These are phyloP conservation scores for Chaetomium sp. DNA, from an alignment of 2,329 filamentous ascomycete species.

Conservation along the genomic window DNA sequence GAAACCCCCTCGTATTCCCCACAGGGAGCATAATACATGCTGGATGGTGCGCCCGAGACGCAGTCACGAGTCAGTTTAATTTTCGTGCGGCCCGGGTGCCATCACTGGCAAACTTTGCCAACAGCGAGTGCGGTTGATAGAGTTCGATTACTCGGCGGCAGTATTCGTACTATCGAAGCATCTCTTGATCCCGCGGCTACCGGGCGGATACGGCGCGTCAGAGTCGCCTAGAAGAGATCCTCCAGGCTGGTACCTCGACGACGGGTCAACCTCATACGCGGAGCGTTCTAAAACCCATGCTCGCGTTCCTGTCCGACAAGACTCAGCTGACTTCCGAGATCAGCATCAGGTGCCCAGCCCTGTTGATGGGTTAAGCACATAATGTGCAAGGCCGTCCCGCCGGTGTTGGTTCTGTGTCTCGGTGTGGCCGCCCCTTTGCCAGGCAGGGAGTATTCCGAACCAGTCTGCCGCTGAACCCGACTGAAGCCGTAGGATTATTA, in stretches of 20 bases:
- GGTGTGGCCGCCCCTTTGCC: constrained; percentile 34
- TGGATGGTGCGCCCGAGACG: constrained; percentile 36
- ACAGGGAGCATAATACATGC: constrained; percentile 29
- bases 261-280: constrained; percentile 34
- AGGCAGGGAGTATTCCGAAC: constrained; percentile 35
- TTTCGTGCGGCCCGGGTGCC: constrained; percentile 36
- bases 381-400: constrained; percentile 32
- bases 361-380: constrained; percentile 42
- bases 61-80: constrained; percentile 31
- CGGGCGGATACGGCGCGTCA: constrained; percentile 28
- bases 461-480: constrained; percentile 23
- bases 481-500: constrained; percentile 26
- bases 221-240: constrained; percentile 31
- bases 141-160: constrained; percentile 26
- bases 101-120: constrained; percentile 36
- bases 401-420: constrained; percentile 36
- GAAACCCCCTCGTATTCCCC: constrained; percentile 27
- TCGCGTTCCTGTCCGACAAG: constrained; percentile 33
- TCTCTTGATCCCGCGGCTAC: constrained; percentile 30
- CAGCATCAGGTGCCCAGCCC: constrained; percentile 40
- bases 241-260: constrained; percentile 30
- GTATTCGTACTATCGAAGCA: constrained; percentile 24
- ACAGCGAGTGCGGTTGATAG: constrained; percentile 33
- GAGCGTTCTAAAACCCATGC: constrained; percentile 40
- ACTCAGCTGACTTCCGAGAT: constrained; percentile 20